Evolutionary conservation across 257 asterid genomes (phyloP), one percentile per base, ranked within the genome.

Genomic region (Echium plantagineum): DNA sequence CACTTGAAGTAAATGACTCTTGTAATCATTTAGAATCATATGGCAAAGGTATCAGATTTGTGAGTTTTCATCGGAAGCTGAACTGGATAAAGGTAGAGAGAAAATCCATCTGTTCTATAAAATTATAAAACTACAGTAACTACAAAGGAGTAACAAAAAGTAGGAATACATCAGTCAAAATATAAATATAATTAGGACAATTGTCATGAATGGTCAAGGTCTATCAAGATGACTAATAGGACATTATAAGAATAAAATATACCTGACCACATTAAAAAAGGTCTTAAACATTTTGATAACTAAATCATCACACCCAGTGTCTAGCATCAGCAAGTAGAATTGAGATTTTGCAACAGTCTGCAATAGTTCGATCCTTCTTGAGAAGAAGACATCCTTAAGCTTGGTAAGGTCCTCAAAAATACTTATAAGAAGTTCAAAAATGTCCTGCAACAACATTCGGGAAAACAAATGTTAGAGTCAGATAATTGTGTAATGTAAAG

Each of bases 251-350:
- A 1, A 42, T 9, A 42, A 42, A 13, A 42, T 42, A 1, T 74
- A 90, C 97, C 97, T 83, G 69, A 74, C 79, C 65, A 84, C 83
- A 55, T 73, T 69, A 62, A 90, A 90, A 70, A 90, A 83, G 73
- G 51, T 66, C 69, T 73, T 78, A 78, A 90, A 83, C 94, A 90
- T 72, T 80, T 81, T 80, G 58, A 82, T 72, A 70, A 77, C 77
- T 76, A 90, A 75, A 77, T 83, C 95, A 59, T 86, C 82, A 57
- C 94, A 82, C 57, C 93, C 94, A 69, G 72, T 77, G 66, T 86
- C 90, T 64, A 89, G 80, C 95, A 86, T 86, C 55, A 72, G 75
- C 82, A 86, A 70, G 70, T 77, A 85, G 70, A 82, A 84, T 38
- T 67, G 64, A 66, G 78, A 73, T 71, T 77, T 80, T 47, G 88